Conservation (phyloP, 805 yeast species). For the Soucietia sequanensis region DNA sequence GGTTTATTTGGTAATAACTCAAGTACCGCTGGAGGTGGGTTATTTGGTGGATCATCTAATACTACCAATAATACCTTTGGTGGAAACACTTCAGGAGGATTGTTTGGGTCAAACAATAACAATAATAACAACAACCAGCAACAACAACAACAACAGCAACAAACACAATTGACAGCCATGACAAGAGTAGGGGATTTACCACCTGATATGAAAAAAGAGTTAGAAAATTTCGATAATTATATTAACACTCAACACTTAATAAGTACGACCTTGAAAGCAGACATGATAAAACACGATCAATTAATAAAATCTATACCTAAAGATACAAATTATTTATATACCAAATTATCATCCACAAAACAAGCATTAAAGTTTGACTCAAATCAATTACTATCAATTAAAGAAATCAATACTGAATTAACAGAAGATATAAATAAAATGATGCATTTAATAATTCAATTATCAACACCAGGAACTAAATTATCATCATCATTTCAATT, state of each 20-base stretch:
- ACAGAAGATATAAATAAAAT: conserved; percentile 53
- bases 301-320: conserved; percentile 70
- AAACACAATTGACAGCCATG: conserved; percentile 62
- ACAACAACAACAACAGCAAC: conserved; percentile 34
- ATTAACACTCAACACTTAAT: conserved; percentile 72
- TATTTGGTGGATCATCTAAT: conserved; percentile 16
- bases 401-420: conserved; percentile 37
- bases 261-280: conserved; percentile 64
- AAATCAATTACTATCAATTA: conserved; percentile 31
- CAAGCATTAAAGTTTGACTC: conserved; percentile 58
- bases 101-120: conserved; percentile 14
- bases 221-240: conserved; percentile 68
- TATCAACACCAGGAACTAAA: conserved; percentile 53
- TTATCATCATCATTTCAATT: conserved; percentile 54
- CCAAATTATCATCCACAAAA: conserved; percentile 59
- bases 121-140: conserved; percentile 7
- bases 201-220: conserved; percentile 62
- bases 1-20: conserved; percentile 24
- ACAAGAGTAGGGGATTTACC: conserved; percentile 75
- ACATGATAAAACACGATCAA: conserved; percentile 59
- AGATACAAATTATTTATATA: conserved; percentile 63
- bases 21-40: conserved; percentile 16
- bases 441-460: conserved; percentile 52
- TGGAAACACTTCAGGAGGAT: conserved; percentile 18
- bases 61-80: conserved; percentile 7